These are phyloP conservation scores for Phellopilus nigrolimitatus DNA, from an alignment of 1,284 basidiomycete genomes.

Conservation along the genomic window DNA sequence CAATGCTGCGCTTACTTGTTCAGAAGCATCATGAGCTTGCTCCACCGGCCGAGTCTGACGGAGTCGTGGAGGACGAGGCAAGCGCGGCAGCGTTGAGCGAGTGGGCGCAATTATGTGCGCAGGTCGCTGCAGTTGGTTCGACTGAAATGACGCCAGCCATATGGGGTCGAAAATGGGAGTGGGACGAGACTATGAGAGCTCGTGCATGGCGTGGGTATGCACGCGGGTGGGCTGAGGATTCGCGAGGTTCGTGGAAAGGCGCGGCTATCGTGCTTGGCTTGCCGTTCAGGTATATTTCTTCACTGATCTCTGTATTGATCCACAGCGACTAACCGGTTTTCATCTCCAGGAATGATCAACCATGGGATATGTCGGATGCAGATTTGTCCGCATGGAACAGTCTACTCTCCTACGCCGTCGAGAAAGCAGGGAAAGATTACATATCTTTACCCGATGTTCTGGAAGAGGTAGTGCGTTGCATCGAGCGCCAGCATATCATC, in stretches of 20 bases:
- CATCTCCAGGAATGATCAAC: constrained; percentile 38
- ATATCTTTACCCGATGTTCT: constrained; percentile 47
- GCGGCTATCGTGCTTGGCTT: constrained; percentile 50
- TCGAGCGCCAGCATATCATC: constrained; percentile 42
- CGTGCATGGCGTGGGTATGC: constrained; percentile 47
- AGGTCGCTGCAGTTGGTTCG: constrained; percentile 34
- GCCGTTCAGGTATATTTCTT: constrained; percentile 52
- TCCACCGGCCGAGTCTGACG: constrained; percentile 30
- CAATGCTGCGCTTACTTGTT: constrained; percentile 45
- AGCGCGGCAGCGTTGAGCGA: constrained; percentile 33
- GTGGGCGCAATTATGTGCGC: constrained; percentile 59
- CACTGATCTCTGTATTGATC: constrained; percentile 1
- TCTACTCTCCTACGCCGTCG: constrained; percentile 45
- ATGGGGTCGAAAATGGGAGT: constrained; percentile 28
- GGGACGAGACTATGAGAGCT: constrained; percentile 36
- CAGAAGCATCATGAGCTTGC: constrained; percentile 44
- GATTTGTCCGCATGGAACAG: constrained; percentile 56
- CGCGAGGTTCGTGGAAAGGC: constrained; percentile 44
- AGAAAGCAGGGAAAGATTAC: constrained; percentile 55
- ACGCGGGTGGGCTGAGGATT: constrained; percentile 45
- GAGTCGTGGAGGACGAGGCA: constrained; percentile 23
- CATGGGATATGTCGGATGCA: constrained; percentile 51
- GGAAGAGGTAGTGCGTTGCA: constrained; percentile 45
- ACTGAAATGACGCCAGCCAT: constrained; percentile 15
- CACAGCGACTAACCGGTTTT: constrained; percentile 12